Evolutionary conservation across 768 basidiomycete genomes (phyloP).

Genomic region (Paxillus involutus): DNA sequence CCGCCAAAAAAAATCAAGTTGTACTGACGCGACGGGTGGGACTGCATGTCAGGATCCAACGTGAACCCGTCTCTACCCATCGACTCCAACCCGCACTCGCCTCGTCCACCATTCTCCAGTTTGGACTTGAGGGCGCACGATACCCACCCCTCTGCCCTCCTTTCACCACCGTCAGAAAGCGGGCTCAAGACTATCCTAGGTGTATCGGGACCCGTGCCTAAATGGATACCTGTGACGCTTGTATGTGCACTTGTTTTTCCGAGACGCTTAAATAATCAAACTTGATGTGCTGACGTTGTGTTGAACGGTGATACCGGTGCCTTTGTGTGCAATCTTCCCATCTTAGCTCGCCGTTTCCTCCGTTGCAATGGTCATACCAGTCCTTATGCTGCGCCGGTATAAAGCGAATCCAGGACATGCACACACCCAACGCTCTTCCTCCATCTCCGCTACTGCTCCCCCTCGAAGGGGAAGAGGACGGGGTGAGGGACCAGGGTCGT

Average conservation of each 20-base stretch:
- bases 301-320: background rate
- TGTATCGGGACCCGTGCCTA: constrained; percentile 15
- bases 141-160: too few species aligned
- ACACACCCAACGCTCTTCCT: background rate
- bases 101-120: too few species aligned
- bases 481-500: background rate
- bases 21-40: too few species aligned
- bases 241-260: constrained; percentile 12
- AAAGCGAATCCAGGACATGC: background rate
- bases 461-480: constrained; percentile 8
- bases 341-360: constrained; percentile 12
- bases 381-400: constrained; percentile 12
- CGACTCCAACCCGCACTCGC: too few species aligned
- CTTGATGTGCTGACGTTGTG: too few species aligned
- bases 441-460: background rate
- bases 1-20: too few species aligned
- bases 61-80: too few species aligned
- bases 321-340: too few species aligned
- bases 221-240: constrained; percentile 31
- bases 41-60: too few species aligned
- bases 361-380: constrained; percentile 10
- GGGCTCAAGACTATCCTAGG: background rate
- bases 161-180: too few species aligned
- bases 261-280: too few species aligned
- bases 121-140: too few species aligned